Evolutionary conservation across 345 rosid species (phyloP), one percentile per base, ranked within the genome.

Genomic region (Camelina neglecta): DNA sequence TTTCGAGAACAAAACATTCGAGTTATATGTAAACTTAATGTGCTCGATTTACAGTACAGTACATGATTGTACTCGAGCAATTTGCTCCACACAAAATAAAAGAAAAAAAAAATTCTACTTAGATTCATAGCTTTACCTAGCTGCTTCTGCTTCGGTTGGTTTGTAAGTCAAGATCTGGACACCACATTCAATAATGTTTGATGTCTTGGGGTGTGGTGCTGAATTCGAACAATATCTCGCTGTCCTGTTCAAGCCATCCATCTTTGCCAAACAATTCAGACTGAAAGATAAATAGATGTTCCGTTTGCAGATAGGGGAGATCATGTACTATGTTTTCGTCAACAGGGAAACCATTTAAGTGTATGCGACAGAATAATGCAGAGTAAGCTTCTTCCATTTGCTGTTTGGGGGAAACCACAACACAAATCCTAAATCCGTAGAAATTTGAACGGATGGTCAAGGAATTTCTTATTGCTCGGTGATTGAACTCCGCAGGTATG

Each of bases 11-110:
- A 13, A 11, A 7, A 51, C 56, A 11, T 31, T 38, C 5, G 65
- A 81, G 58, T 24, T 65, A 65, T 21, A 77, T 38, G 39, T 57
- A 12, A 45, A 13, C 51, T 0, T 12, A 62, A 62, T 31, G 50
- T 62, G 20, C 49, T 61, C 66, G 1, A 12, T 21, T 41, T 6
- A 21, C 12, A 0, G 16, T 36, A 60, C 65, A 36, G 2, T 11
- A 11, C 9, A 38, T 33, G 36, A 6, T 33, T 33, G 36, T 33
- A 33, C 36, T 33, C 8, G 36, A 33, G 36, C 8, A 33, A 33
- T 33, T 33, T 33, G 36, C 36, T 33, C 36, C 36, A 33, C 36
- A 5, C 8, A 33, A 33, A 33, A 33, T 33, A 36, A 7, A 36
- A 36, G 7, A 8, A 1, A 7, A 8, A 7, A 36, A 36, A 36